Conservation (phyloP, 2,329 filamentous ascomycete species). For the Aspergillus latus region DNA sequence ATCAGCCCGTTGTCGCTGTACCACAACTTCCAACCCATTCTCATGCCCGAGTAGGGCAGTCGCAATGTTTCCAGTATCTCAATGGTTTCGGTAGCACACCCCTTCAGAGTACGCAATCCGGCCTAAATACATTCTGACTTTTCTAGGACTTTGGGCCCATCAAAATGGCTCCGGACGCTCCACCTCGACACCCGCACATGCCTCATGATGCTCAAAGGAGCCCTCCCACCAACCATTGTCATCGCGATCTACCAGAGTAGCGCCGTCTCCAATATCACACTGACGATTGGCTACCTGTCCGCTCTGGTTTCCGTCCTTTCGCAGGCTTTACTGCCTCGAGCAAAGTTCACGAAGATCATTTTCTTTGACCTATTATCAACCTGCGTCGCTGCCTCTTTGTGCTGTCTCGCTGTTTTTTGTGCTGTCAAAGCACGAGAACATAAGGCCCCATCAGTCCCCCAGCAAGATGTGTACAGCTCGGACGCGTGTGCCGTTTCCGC, state of each 20-base stretch:
- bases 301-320: conserved; percentile 65
- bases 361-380: conserved; percentile 57
- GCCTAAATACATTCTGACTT: no score
- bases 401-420: conserved; percentile 64
- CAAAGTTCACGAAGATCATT: conserved; percentile 70
- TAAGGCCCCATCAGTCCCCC: conserved; percentile 44
- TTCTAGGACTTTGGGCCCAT: conserved; percentile 29
- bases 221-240: conserved; percentile 55
- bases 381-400: conserved; percentile 59
- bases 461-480: conserved; percentile 57
- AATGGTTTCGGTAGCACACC: not conserved
- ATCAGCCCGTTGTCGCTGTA: not conserved
- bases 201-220: conserved; percentile 50
- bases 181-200: conserved; percentile 18
- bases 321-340: conserved; percentile 65
- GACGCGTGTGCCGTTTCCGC: conserved; percentile 67
- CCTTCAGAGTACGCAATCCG: no score
- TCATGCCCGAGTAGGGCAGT: not conserved
- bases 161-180: not conserved
- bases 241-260: conserved; percentile 58
- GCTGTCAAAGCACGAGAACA: conserved; percentile 64
- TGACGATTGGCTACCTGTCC: conserved; percentile 57
- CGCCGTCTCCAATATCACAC: conserved; percentile 48
- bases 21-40: not conserved
- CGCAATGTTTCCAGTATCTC: not conserved